Conservation (phyloP, 148 eudicot species). For the Camellia japonica region DNA sequence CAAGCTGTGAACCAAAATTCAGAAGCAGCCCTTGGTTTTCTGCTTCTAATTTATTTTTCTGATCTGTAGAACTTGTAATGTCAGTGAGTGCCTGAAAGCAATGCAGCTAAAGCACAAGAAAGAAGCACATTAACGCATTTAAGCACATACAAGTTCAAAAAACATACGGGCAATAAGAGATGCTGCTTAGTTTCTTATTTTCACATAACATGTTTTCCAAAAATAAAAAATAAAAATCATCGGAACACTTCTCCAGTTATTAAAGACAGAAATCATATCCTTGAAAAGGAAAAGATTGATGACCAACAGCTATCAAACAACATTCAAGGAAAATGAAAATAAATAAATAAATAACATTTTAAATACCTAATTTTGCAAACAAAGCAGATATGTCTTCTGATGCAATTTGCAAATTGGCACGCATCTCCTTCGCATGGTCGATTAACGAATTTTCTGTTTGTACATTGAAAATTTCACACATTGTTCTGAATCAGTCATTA, state of each 20-base stretch:
- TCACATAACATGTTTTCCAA: not conserved
- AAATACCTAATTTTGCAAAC: constrained; percentile 59
- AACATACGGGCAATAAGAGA: not conserved
- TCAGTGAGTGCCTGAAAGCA: not conserved
- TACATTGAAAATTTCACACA: constrained; percentile 8
- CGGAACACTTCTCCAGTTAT: not conserved
- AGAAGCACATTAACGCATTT: not conserved
- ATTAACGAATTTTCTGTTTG: constrained; percentile 58
- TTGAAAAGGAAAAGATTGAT: not conserved
- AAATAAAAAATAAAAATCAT: not conserved
- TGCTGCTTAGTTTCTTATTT: not conserved
- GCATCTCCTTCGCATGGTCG: constrained; percentile 62
- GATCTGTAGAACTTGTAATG: constrained; percentile 39
- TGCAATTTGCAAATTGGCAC: constrained; percentile 64
- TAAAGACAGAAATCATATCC: not conserved
- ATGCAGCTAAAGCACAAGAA: not conserved
- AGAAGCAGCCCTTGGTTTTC: constrained; percentile 66
- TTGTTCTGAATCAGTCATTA: not conserved
- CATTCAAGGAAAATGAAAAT: not conserved
- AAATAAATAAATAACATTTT: not conserved
- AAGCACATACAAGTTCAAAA: not conserved
- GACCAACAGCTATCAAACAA: not conserved
- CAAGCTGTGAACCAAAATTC: constrained; percentile 76
- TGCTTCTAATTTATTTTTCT: constrained; percentile 60
- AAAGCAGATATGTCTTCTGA: constrained; percentile 57